phyloP scores from a whole-genome alignment of 2,329 filamentous ascomycete genomes.

The Fusarium sulawesiense region DNA sequence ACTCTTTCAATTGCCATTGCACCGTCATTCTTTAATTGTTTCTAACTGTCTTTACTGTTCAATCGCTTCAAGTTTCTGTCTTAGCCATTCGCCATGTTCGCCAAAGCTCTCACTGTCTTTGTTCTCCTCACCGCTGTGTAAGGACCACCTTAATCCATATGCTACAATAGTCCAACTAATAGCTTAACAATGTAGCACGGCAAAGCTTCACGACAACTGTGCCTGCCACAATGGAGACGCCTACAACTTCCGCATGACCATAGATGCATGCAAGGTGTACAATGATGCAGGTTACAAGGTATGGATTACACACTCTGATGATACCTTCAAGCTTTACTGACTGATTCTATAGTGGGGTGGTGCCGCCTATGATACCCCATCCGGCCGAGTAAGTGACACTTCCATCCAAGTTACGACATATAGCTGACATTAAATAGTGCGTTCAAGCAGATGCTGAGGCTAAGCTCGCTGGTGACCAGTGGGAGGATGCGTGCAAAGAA shows the following conservation, averaged over 20 bases:
- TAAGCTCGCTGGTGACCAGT: constrained; percentile 36
- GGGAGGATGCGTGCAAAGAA: constrained; percentile 39
- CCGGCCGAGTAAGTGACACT: constrained; percentile 30
- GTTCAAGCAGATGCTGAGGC: constrained; percentile 15
- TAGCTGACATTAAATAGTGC: constrained; percentile 18
- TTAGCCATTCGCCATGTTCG: constrained; percentile 24
- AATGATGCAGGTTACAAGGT: constrained; percentile 30
- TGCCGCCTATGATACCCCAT: constrained; percentile 21
- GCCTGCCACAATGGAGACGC: constrained; percentile 38
- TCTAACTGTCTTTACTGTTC: not conserved
- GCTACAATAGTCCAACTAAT: not conserved
- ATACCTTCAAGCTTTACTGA: not conserved
- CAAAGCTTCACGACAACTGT: constrained; percentile 35
- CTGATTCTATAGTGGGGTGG: constrained; percentile 25
- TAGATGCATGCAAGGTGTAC: constrained; percentile 31
- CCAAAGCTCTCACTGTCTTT: constrained; percentile 25
- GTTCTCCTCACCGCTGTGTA: constrained; percentile 31
- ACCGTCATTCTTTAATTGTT: constrained; percentile 5
- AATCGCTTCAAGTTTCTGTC: not conserved
- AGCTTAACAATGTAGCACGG: constrained; percentile 1
- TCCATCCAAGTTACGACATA: rapidly evolving
- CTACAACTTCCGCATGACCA: constrained; percentile 39
- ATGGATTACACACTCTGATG: rapidly evolving
- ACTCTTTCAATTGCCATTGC: constrained; percentile 9
- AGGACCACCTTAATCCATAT: not conserved